A percentile compares a stretch with the other conserved stretches of the same genome.
Conservation (phyloP, 768 basidiomycete genomes). For the Lactarius trivialis region DNA sequence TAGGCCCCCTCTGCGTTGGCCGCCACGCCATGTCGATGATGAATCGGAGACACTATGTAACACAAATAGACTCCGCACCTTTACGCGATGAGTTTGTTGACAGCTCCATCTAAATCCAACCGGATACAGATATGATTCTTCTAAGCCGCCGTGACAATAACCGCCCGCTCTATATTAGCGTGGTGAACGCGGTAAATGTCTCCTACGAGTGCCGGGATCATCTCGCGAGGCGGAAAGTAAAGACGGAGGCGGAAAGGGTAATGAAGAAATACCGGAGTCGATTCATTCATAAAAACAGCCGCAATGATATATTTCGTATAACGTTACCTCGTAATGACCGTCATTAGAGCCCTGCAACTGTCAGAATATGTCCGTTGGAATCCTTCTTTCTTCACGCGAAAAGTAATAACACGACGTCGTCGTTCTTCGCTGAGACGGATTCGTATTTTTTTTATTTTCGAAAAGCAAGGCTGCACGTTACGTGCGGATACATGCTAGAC, state of each 20-base stretch:
- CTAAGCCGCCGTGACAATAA: background rate
- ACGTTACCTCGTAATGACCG: background rate
- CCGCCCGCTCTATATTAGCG: background rate
- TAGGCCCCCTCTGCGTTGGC: background rate
- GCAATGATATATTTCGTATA: too few relatives aligned
- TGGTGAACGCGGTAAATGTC: conserved; percentile 1
- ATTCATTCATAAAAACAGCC: background rate
- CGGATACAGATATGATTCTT: background rate
- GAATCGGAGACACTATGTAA: conserved; percentile 21
- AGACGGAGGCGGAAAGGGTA: conserved; percentile 6
- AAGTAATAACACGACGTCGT: too few relatives aligned
- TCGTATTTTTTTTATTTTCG: too few relatives aligned
- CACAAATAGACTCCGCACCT: conserved; percentile 13
- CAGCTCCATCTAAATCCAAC: background rate
- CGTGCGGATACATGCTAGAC: background rate
- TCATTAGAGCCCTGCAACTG: background rate
- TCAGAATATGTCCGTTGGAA: background rate
- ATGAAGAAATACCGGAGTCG: background rate
- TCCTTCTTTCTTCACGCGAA: background rate
- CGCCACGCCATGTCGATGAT: conserved; percentile 10
- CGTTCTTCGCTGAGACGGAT: too few relatives aligned
- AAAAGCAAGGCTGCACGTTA: too few relatives aligned
- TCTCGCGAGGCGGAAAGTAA: conserved; percentile 5
- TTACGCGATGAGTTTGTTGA: conserved; percentile 1
- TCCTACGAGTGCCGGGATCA: background rate